Conservation (phyloP, 2,329 filamentous ascomycete genomes). For the Penicillium sp. region DNA sequence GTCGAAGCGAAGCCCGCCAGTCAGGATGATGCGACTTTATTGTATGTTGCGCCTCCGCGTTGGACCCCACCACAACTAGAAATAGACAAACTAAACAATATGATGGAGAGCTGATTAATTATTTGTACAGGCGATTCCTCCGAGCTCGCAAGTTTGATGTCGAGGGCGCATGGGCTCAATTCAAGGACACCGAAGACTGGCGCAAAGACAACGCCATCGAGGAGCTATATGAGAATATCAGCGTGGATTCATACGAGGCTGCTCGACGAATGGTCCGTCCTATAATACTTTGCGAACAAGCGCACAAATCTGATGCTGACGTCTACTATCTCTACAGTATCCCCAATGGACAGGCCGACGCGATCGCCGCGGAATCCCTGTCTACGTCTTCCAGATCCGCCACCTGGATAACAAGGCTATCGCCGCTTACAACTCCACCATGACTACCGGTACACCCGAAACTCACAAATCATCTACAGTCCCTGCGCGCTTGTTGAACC, state of each 20-base stretch:
- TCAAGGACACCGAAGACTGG: conserved; percentile 86
- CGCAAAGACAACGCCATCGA: conserved; percentile 75
- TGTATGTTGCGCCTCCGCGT: conserved; percentile 37
- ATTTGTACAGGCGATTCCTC: conserved; percentile 66
- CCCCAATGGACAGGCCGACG: conserved; percentile 92
- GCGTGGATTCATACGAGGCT: conserved; percentile 78
- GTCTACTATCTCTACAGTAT: conserved; percentile 57
- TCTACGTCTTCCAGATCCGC: conserved; percentile 86
- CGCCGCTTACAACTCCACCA: conserved; percentile 64
- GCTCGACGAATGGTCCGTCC: conserved; percentile 65
- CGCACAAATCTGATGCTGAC: neutral
- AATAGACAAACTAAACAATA: neutral
- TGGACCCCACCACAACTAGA: neutral
- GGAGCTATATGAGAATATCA: conserved; percentile 80
- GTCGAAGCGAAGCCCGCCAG: conserved; percentile 37
- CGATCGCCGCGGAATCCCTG: conserved; percentile 84
- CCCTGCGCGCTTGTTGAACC: conserved; percentile 71
- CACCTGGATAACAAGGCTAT: conserved; percentile 81
- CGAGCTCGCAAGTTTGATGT: conserved; percentile 79
- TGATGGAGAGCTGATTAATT: neutral
- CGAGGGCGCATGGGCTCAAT: conserved; percentile 75
- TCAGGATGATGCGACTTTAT: conserved; percentile 49
- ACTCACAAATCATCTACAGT: conserved; percentile 58
- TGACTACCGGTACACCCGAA: conserved; percentile 48
- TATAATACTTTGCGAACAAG: neutral